These are phyloP conservation scores for Immersiella caudata DNA, from an alignment of 495 filamentous ascomycete genomes.

Conservation along the genomic window DNA sequence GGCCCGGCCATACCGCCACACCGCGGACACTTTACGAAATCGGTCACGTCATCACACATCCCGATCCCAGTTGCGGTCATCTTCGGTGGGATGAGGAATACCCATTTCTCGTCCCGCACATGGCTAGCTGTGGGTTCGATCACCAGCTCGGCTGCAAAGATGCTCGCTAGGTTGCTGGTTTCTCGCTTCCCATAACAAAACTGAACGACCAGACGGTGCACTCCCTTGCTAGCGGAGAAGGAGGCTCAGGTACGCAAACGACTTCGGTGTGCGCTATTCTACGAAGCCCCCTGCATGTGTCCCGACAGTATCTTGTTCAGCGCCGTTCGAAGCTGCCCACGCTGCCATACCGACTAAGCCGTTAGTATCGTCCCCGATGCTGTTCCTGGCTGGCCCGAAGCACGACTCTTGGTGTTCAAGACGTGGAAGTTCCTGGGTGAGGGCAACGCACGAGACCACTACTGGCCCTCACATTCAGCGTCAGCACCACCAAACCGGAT, in stretches of 20 bases:
- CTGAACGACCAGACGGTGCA: conserved; percentile 3
- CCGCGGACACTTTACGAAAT: conserved; percentile 12
- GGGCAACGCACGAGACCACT: neutral
- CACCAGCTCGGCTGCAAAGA: neutral
- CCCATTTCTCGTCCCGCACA: conserved; percentile 16
- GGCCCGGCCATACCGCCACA: conserved; percentile 8
- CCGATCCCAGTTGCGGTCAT: conserved; percentile 18
- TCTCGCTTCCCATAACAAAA: conserved; percentile 13
- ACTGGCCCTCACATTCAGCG: conserved; percentile 9
- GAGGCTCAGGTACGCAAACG: conserved; percentile 4
- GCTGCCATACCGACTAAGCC: conserved; percentile 22
- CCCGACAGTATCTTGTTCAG: conserved; percentile 15
- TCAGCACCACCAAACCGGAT: conserved; percentile 8
- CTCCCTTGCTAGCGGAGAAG: neutral
- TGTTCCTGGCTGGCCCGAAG: conserved; percentile 14
- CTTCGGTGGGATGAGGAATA: conserved; percentile 17
- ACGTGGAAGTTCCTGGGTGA: conserved; percentile 20
- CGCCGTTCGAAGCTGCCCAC: conserved; percentile 16
- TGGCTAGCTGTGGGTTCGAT: conserved; percentile 11
- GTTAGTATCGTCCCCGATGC: conserved; percentile 18
- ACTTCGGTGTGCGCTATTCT: conserved; percentile 22
- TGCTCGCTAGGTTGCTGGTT: conserved; percentile 7
- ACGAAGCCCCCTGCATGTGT: conserved; percentile 10
- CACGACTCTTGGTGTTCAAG: conserved; percentile 16
- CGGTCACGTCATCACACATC: conserved; percentile 6